Evolutionary conservation across 306 rosid species (phyloP).

Genomic region (Senna siamea): DNA sequence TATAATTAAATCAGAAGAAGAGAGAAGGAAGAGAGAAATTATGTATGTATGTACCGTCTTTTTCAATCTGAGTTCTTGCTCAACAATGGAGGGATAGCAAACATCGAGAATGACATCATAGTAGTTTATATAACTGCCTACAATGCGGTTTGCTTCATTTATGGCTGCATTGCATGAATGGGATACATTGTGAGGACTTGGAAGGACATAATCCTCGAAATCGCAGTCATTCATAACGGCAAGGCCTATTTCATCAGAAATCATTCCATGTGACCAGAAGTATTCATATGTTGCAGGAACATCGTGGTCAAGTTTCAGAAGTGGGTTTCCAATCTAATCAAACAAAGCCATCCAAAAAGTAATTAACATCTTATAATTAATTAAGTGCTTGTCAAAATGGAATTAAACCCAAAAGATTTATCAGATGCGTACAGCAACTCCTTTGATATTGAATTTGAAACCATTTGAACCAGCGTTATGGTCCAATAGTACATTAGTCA

Average conservation of each 20-base stretch:
- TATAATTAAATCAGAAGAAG: too few relatives aligned
- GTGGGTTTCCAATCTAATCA: constrained; percentile 88
- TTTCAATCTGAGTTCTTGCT: constrained; percentile 77
- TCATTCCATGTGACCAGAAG: constrained; percentile 94
- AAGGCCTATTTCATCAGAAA: constrained; percentile 80
- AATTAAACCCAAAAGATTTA: not conserved
- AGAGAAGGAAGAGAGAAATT: too few relatives aligned
- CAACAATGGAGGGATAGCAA: constrained; percentile 78
- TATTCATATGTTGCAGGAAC: constrained; percentile 67
- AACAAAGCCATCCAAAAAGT: not conserved
- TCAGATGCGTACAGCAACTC: constrained; percentile 67
- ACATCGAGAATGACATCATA: constrained; percentile 86
- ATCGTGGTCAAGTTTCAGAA: constrained; percentile 71
- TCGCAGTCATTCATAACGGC: constrained; percentile 65
- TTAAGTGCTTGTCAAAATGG: too few relatives aligned
- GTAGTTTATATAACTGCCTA: constrained; percentile 60
- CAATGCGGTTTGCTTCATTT: constrained; percentile 49
- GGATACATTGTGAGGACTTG: constrained; percentile 57
- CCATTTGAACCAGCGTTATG: constrained; percentile 63
- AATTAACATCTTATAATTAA: too few relatives aligned
- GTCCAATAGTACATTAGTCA: constrained; percentile 68
- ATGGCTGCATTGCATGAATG: constrained; percentile 60
- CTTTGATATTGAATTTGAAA: constrained; percentile 85
- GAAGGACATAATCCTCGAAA: constrained; percentile 59
- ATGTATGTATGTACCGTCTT: constrained; percentile 60